Percentiles rank a stretch among this genome's conserved stretches.
phyloP scores from a whole-genome alignment of 768 basidiomycete genomes.

The Lactarius quietus region DNA sequence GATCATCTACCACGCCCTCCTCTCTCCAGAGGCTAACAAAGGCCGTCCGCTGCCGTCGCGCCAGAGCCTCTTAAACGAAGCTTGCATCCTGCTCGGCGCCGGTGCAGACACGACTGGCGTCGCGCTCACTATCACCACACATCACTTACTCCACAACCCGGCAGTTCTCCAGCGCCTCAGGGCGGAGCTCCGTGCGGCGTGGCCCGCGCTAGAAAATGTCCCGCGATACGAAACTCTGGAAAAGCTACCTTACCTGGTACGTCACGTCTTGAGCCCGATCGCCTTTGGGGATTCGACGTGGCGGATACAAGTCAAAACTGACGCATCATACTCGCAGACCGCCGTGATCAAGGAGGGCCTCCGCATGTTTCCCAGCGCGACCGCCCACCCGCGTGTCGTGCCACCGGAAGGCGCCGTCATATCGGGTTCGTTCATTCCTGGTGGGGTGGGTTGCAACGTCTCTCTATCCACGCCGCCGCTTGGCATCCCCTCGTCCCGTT shows the following conservation, averaged over 20 bases:
- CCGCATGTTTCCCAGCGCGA: slow-evolving; percentile 40
- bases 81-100: slow-evolving; percentile 35
- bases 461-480: neutral
- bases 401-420: slow-evolving; percentile 36
- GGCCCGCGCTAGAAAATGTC: slow-evolving; percentile 39
- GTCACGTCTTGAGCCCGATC: slow-evolving; percentile 16
- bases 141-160: slow-evolving; percentile 36
- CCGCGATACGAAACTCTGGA: slow-evolving; percentile 39
- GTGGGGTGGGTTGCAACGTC: slow-evolving; percentile 34
- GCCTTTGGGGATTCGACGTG: neutral
- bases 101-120: slow-evolving; percentile 46
- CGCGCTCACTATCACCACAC: slow-evolving; percentile 37
- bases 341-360: slow-evolving; percentile 48
- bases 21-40: slow-evolving; percentile 27
- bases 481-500: neutral
- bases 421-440: slow-evolving; percentile 36
- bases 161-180: slow-evolving; percentile 32
- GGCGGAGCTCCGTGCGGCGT: slow-evolving; percentile 36
- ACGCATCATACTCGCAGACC: slow-evolving; percentile 32
- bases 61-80: slow-evolving; percentile 30
- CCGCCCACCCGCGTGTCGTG: slow-evolving; percentile 41
- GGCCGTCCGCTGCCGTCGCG: slow-evolving; percentile 32
- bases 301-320: neutral
- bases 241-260: slow-evolving; percentile 46
- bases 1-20: slow-evolving; percentile 37